A percentile compares a stretch with the other conserved stretches of the same genome.
Conservation (phyloP, 1,284 basidiomycete genomes). For the Sanghuangporus weigelae region DNA sequence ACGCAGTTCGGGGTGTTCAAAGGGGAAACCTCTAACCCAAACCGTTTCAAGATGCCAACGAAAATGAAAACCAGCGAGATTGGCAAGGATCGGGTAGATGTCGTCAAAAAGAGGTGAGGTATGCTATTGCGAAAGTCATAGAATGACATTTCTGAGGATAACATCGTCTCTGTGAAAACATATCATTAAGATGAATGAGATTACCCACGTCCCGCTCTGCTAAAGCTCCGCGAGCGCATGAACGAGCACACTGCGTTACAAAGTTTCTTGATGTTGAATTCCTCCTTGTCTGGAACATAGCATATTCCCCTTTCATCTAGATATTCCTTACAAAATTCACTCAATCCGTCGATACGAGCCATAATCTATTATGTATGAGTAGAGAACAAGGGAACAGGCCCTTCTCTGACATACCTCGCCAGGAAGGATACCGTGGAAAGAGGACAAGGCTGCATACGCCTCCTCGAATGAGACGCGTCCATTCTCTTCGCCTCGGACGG, state of each 20-base stretch:
- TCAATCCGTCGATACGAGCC: slow-evolving; percentile 36
- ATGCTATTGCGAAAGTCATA: slow-evolving; percentile 47
- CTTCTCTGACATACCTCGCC: slow-evolving; percentile 32
- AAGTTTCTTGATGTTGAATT: slow-evolving; percentile 26
- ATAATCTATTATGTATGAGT: slow-evolving; percentile 28
- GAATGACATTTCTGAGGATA: slow-evolving; percentile 26
- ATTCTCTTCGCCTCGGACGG: slow-evolving; percentile 14
- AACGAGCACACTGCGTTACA: slow-evolving; percentile 42
- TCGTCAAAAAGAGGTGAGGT: slow-evolving; percentile 52
- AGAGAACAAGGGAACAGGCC: background rate
- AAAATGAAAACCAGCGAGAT: slow-evolving; percentile 59
- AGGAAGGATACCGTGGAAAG: slow-evolving; percentile 45
- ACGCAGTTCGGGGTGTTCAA: slow-evolving; percentile 53
- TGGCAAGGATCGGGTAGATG: slow-evolving; percentile 46
- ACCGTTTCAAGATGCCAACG: slow-evolving; percentile 43
- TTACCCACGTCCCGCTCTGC: slow-evolving; percentile 31
- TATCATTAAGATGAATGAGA: slow-evolving; percentile 15
- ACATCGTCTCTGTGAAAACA: slow-evolving; percentile 16
- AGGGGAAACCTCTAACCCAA: slow-evolving; percentile 48
- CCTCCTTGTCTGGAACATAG: slow-evolving; percentile 25
- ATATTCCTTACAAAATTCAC: slow-evolving; percentile 35
- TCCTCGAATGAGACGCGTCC: slow-evolving; percentile 36
- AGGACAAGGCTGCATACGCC: slow-evolving; percentile 46
- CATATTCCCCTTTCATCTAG: slow-evolving; percentile 26
- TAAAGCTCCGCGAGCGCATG: slow-evolving; percentile 41